phyloP scores from a whole-genome alignment of 345 rosid species.

The Gynandropsis gynandra region DNA sequence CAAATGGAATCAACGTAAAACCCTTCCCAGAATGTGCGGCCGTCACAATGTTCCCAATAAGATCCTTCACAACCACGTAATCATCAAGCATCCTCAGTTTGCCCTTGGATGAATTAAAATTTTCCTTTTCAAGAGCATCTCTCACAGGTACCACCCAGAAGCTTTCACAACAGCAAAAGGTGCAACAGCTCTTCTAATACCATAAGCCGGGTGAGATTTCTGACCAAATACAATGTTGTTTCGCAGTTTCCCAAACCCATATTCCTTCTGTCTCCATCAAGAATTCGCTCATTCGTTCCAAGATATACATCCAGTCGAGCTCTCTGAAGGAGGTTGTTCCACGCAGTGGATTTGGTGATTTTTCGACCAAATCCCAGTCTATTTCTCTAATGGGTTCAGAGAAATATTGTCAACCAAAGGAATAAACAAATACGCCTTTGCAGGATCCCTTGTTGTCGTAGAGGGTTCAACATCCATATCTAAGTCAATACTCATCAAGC shows the following conservation, averaged over 20 bases:
- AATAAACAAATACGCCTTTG: no score
- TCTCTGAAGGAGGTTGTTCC: slow-evolving; percentile 99
- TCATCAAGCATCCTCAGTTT: slow-evolving; percentile 86
- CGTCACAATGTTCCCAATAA: no score
- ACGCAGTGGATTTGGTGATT: slow-evolving; percentile 51
- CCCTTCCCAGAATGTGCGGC: slow-evolving; percentile 99
- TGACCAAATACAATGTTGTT: slow-evolving; percentile 76
- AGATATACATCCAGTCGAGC: no score
- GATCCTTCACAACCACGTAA: slow-evolving; percentile 39
- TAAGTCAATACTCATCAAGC: no score
- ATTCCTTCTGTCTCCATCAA: slow-evolving; percentile 97
- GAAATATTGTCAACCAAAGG: no score
- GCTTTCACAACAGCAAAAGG: slow-evolving; percentile 87
- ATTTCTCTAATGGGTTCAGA: slow-evolving; percentile 62
- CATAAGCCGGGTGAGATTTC: slow-evolving; percentile 99
- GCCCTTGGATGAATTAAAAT: slow-evolving; percentile 34
- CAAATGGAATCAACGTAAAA: slow-evolving; percentile 87
- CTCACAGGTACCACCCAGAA: slow-evolving; percentile 72
- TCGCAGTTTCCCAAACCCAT: slow-evolving; percentile 94
- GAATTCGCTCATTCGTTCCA: slow-evolving; percentile 93
- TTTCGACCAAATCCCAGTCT: slow-evolving; percentile 77
- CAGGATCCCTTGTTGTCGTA: no score
- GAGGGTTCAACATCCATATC: no score
- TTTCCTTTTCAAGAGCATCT: no score
- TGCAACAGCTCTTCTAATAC: slow-evolving; percentile 96